Base-by-base conservation (phyloP, 495 filamentous ascomycete species). In the Neurospora sp. region DNA sequence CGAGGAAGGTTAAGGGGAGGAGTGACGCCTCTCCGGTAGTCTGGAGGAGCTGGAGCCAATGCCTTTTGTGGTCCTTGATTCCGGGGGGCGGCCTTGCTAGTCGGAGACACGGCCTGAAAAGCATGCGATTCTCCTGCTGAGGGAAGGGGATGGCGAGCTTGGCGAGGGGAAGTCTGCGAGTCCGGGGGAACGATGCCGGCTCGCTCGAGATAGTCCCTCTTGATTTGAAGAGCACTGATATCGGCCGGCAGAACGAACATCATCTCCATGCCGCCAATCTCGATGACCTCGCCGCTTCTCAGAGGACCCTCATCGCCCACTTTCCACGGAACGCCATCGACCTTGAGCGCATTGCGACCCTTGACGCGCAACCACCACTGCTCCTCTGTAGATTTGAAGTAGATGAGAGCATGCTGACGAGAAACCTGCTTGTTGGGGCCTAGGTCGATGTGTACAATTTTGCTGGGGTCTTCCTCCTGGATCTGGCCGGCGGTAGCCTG, bases 371-470 rank as follows among this genome's bases (percentile, higher is more conserved):
- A 88, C 76, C 90, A 91, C 96, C 96, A 99, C 59, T 83, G 86
- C 42, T 86, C 84, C 72, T 84, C 79, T 48, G 92, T 86, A 14
- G 87, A 82, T 77, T 97, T 89, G 79, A 93, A 99, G 74, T 88
- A 90, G 74, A 99, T 93, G 76, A 90, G 83, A 9, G 95, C 96
- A 82, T 98, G 96, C 72, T 91, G 85, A 72, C 96, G 88, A 53
- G 96, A 98, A 37, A 99, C 90, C 72, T 93, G 89, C 80, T 98
- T 97, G 83, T 91, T 94, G 2, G 96, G 96, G 4, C 96, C 96
- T 44, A 99, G 84, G 79, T 99, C 95, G 77, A 99, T 93, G 79
- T 98, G 90, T 31, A 98, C 89, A 83, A 83, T 74, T 69, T 82
- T 74, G 59, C 80, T 77, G 72, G 83, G 76, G 53, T 81, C 77